These are phyloP conservation scores for Eremothecium cymbalariae DNA, from an alignment of 1,139 yeast genomes.

Conservation along the genomic window DNA sequence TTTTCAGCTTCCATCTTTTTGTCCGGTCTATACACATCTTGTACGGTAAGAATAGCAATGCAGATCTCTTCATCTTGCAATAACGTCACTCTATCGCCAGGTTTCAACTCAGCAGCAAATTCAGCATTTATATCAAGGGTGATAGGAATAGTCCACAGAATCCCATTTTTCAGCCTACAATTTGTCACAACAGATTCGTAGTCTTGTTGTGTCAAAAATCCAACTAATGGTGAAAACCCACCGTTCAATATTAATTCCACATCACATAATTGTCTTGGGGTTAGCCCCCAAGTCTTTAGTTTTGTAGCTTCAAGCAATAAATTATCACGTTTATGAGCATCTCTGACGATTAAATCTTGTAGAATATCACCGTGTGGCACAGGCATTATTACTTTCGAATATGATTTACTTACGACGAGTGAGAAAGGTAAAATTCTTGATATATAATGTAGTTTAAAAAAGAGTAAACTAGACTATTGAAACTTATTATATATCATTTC, in stretches of 20 bases:
- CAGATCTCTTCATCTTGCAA: constrained; percentile 78
- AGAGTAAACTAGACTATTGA: no score
- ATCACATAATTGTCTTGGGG: constrained; percentile 90
- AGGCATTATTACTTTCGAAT: constrained; percentile 41
- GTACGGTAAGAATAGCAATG: constrained; percentile 72
- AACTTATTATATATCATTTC: no score
- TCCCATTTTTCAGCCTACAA: constrained; percentile 67
- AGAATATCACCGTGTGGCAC: constrained; percentile 87
- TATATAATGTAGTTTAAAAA: no score
- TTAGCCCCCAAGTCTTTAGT: constrained; percentile 40
- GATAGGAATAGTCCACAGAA: constrained; percentile 90
- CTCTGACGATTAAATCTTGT: constrained; percentile 80
- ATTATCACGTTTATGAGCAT: constrained; percentile 49
- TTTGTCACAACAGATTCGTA: constrained; percentile 72
- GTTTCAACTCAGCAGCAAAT: constrained; percentile 41
- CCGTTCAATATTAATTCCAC: constrained; percentile 86
- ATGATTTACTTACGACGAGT: no score
- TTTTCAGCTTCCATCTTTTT: constrained; percentile 70
- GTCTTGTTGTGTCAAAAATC: constrained; percentile 75
- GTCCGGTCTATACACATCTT: constrained; percentile 74
- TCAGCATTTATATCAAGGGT: constrained; percentile 66
- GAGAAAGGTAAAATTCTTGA: no score
- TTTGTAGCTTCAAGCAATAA: constrained; percentile 50
- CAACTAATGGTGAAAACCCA: constrained; percentile 88
- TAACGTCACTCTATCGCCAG: constrained; percentile 62